Percentiles rank a stretch among this genome's conserved stretches.
These are phyloP conservation scores for Mollisiaceae sp. DNA, from an alignment of 2,329 filamentous ascomycete genomes.

Conservation along the genomic window DNA sequence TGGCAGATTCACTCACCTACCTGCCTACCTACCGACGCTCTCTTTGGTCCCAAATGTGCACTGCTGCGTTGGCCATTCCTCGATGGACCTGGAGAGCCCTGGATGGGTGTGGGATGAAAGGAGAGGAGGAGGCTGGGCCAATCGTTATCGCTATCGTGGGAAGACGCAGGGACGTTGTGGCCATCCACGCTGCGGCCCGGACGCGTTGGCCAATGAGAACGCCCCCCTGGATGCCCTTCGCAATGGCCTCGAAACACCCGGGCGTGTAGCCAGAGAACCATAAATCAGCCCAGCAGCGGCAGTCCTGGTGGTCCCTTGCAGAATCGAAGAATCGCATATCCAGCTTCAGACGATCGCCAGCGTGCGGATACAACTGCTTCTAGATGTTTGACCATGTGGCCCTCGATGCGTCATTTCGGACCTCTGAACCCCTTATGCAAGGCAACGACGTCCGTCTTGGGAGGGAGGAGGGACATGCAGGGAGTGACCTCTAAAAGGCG, in stretches of 20 bases:
- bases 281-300: slow-evolving; percentile 15
- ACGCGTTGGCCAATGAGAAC: slow-evolving; percentile 16
- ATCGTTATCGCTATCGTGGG: slow-evolving; percentile 18
- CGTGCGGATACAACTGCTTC: slow-evolving; percentile 1
- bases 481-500: too few relatives aligned
- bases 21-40: slow-evolving; percentile 3
- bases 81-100: slow-evolving; percentile 8
- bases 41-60: background rate
- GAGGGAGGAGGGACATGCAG: background rate
- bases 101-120: slow-evolving; percentile 8
- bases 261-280: slow-evolving; percentile 11
- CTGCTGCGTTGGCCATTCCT: slow-evolving; percentile 25
- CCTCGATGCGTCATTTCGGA: background rate
- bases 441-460: background rate
- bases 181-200: slow-evolving; percentile 17
- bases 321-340: too few relatives aligned
- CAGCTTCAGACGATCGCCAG: slow-evolving; percentile 16
- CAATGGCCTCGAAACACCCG: slow-evolving; percentile 19
- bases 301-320: slow-evolving; percentile 18
- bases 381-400: background rate
- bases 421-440: background rate
- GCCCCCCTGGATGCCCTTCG: background rate
- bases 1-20: background rate
- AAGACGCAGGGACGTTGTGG: slow-evolving; percentile 10
- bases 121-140: slow-evolving; percentile 27